These are phyloP conservation scores for Gossypium mustelinum DNA, from an alignment of 345 rosid genomes.

Conservation along the genomic window DNA sequence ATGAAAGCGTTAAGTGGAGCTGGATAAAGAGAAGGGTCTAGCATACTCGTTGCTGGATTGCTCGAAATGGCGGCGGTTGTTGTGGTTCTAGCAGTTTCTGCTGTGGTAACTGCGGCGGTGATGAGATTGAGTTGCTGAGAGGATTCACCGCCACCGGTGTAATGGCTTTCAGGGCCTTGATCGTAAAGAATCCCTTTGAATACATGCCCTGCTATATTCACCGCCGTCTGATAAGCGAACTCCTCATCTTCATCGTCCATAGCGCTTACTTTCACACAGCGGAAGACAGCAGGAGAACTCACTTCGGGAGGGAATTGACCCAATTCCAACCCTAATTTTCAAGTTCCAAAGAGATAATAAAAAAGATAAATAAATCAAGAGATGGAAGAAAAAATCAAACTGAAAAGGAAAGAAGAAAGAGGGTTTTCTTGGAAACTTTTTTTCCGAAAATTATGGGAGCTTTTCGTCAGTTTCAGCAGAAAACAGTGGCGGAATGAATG, in stretches of 20 bases:
- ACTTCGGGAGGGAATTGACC: slow-evolving; percentile 41
- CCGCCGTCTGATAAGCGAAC: slow-evolving; percentile 44
- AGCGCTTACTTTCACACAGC: slow-evolving; percentile 40
- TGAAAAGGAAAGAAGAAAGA: not conserved
- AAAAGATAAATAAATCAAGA: slow-evolving; percentile 13
- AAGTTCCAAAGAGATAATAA: not conserved
- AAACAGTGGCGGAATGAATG: slow-evolving; percentile 34
- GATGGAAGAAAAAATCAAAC: not conserved
- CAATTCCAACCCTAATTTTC: slow-evolving; percentile 33
- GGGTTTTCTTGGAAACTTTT: not conserved
- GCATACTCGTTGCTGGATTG: slow-evolving; percentile 28
- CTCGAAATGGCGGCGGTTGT: slow-evolving; percentile 21
- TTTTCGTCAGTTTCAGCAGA: slow-evolving; percentile 50
- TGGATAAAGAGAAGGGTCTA: slow-evolving; percentile 61
- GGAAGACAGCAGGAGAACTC: slow-evolving; percentile 40
- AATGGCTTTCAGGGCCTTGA: slow-evolving; percentile 52
- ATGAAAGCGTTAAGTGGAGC: slow-evolving; percentile 71
- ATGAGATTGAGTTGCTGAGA: slow-evolving; percentile 53
- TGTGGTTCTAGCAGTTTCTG: slow-evolving; percentile 31
- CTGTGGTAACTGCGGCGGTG: slow-evolving; percentile 37
- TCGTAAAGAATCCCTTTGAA: slow-evolving; percentile 57
- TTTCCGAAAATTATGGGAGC: slow-evolving; percentile 11
- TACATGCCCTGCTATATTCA: slow-evolving; percentile 44
- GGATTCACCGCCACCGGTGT: slow-evolving; percentile 29
- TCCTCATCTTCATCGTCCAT: slow-evolving; percentile 37